Evolutionary conservation across 2,329 filamentous ascomycete species (phyloP).

Genomic region (Neocatenulostroma microsporum): DNA sequence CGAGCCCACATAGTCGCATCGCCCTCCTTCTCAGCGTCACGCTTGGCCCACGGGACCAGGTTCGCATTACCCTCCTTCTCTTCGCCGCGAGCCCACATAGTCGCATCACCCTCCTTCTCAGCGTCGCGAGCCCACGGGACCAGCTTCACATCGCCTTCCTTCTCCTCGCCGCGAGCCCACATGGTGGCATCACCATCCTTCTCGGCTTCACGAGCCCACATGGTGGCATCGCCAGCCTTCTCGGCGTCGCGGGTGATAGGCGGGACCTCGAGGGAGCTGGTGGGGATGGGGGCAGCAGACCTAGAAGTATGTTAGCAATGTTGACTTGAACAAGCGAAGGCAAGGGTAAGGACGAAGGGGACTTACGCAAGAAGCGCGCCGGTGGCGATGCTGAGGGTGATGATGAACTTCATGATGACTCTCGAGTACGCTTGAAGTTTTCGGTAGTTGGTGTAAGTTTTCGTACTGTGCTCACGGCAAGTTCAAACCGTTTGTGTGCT

Average conservation of each 20-base stretch:
- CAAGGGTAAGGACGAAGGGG: too few relatives aligned
- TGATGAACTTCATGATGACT: background rate
- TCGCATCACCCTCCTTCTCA: background rate
- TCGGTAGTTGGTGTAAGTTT: background rate
- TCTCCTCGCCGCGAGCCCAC: too few relatives aligned
- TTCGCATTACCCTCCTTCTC: too few relatives aligned
- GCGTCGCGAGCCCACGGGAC: background rate
- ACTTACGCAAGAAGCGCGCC: too few relatives aligned
- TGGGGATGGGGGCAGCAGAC: too few relatives aligned
- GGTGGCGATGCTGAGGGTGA: background rate
- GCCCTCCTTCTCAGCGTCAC: too few relatives aligned
- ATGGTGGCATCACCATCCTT: background rate
- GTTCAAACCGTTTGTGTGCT: too few relatives aligned
- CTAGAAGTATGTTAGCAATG: too few relatives aligned
- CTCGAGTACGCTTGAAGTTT: background rate
- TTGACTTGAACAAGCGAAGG: too few relatives aligned
- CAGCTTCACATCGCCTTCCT: background rate
- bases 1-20: background rate
- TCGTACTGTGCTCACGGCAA: too few relatives aligned
- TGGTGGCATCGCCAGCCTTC: too few relatives aligned
- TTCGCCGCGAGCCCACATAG: background rate
- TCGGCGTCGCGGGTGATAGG: background rate
- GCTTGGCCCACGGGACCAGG: too few relatives aligned
- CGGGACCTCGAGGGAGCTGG: background rate
- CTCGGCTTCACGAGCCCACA: background rate